Evolutionary conservation across 2,329 filamentous ascomycete genomes (phyloP).

Genomic region (Hymenoscyphus fraxineus): DNA sequence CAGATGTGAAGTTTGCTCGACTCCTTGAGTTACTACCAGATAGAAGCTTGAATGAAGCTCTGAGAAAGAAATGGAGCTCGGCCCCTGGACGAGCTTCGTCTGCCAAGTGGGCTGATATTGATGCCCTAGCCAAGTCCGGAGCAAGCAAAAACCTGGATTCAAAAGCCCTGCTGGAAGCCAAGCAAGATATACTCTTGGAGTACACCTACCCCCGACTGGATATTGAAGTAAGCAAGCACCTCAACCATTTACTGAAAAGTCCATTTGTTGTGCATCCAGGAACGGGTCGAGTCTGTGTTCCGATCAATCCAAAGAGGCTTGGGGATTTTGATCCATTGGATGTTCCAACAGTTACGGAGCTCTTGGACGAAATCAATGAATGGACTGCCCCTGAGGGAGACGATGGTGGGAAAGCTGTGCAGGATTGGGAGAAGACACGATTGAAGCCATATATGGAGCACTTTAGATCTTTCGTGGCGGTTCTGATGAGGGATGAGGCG

Average conservation of each 20-base stretch:
- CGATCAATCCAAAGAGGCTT: conserved; percentile 71
- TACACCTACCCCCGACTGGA: conserved; percentile 97
- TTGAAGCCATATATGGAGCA: conserved; percentile 89
- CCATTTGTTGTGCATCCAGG: conserved; percentile 96
- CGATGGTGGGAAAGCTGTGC: conserved; percentile 48
- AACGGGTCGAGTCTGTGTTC: conserved; percentile 91
- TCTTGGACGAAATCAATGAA: conserved; percentile 81
- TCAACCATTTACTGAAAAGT: conserved; percentile 95
- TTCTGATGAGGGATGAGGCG: conserved; percentile 72
- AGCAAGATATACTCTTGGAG: conserved; percentile 93
- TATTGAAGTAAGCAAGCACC: conserved; percentile 94
- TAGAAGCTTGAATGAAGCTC: conserved; percentile 67
- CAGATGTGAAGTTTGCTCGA: conserved; percentile 65
- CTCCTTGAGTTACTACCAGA: conserved; percentile 85
- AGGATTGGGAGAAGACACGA: conserved; percentile 97
- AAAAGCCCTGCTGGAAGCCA: conserved; percentile 75
- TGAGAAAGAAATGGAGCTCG: conserved; percentile 88
- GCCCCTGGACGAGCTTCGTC: conserved; percentile 71
- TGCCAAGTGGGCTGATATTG: conserved; percentile 93
- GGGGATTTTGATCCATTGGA: conserved; percentile 81
- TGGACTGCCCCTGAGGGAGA: conserved; percentile 55
- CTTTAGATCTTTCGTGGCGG: conserved; percentile 77
- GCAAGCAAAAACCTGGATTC: conserved; percentile 69
- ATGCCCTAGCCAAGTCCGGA: conserved; percentile 74
- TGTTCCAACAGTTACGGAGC: conserved; percentile 83